phyloP scores from a whole-genome alignment of 106 monocot genomes.

The Acorus calamus region DNA sequence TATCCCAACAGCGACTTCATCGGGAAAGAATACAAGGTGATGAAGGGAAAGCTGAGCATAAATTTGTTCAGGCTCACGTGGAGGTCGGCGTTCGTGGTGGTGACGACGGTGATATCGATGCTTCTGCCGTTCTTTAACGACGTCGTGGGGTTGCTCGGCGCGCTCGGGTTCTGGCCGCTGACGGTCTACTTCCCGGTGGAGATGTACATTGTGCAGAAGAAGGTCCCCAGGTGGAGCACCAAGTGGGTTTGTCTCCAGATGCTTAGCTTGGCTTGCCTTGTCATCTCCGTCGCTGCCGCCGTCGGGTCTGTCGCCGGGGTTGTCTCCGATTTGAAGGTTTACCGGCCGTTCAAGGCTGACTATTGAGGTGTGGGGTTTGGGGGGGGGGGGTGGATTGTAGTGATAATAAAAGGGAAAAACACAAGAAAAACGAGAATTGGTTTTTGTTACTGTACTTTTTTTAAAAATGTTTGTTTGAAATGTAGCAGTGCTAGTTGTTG shows the following conservation, averaged over 20 bases:
- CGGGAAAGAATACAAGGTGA: slow-evolving; percentile 9
- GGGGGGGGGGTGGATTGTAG: no score
- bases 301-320: slow-evolving; percentile 31
- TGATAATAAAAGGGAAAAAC: no score
- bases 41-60: slow-evolving; percentile 8
- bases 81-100: slow-evolving; percentile 30
- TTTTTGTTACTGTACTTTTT: no score
- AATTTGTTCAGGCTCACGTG: slow-evolving; percentile 36
- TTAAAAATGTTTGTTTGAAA: no score
- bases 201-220: slow-evolving; percentile 45
- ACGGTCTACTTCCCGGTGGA: slow-evolving; percentile 44
- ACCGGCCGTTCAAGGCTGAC: slow-evolving; percentile 21
- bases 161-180: slow-evolving; percentile 46
- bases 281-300: slow-evolving; percentile 26
- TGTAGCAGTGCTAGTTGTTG: no score
- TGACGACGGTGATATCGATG: slow-evolving; percentile 40
- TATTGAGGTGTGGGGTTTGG: not conserved
- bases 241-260: slow-evolving; percentile 33
- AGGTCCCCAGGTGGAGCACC: slow-evolving; percentile 28
- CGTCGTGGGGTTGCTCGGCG: slow-evolving; percentile 42
- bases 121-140: slow-evolving; percentile 54
- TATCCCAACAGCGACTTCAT: slow-evolving; percentile 21
- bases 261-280: slow-evolving; percentile 32
- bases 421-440: no score
- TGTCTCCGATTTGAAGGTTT: slow-evolving; percentile 21